Evolutionary conservation across 2,329 filamentous ascomycete species (phyloP).

Genomic region (Gremmenia infestans): DNA sequence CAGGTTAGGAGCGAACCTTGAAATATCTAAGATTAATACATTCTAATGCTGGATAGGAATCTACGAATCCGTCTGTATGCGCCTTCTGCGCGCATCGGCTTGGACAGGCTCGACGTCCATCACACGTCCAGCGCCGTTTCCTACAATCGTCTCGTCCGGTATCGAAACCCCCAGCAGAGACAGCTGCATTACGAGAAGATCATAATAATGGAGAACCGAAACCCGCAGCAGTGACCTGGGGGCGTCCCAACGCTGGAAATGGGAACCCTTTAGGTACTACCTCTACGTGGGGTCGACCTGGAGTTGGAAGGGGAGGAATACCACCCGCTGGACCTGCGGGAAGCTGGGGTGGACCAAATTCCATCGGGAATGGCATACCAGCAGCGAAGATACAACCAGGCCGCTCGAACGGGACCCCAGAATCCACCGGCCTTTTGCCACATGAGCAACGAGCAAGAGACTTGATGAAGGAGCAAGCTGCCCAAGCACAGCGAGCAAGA

Average conservation of each 20-base stretch:
- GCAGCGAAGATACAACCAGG: background rate
- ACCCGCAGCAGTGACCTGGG: constrained; percentile 7
- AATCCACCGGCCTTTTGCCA: constrained; percentile 16
- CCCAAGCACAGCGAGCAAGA: constrained; percentile 3
- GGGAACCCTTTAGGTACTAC: background rate
- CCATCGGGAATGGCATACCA: background rate
- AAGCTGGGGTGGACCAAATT: constrained; percentile 1
- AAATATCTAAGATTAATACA: background rate
- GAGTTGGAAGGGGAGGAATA: constrained; percentile 4
- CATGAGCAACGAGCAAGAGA: constrained; percentile 26
- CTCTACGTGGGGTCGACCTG: constrained; percentile 13
- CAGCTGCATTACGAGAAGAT: constrained; percentile 12
- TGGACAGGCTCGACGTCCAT: constrained; percentile 25
- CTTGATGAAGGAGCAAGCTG: constrained; percentile 13
- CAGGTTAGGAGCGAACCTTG: constrained; percentile 15
- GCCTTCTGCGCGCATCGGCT: constrained; percentile 32
- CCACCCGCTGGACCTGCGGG: constrained; percentile 1
- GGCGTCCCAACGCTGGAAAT: constrained; percentile 7
- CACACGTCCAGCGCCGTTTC: constrained; percentile 30
- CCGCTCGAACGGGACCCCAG: background rate
- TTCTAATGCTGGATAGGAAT: constrained; percentile 22
- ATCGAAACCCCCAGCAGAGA: constrained; percentile 22
- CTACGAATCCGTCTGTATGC: constrained; percentile 26
- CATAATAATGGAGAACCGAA: background rate
- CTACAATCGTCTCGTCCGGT: constrained; percentile 28